Evolutionary conservation across 192 early-diverging fungal genomes (phyloP).

Genomic region (Dimargaris verticillata): DNA sequence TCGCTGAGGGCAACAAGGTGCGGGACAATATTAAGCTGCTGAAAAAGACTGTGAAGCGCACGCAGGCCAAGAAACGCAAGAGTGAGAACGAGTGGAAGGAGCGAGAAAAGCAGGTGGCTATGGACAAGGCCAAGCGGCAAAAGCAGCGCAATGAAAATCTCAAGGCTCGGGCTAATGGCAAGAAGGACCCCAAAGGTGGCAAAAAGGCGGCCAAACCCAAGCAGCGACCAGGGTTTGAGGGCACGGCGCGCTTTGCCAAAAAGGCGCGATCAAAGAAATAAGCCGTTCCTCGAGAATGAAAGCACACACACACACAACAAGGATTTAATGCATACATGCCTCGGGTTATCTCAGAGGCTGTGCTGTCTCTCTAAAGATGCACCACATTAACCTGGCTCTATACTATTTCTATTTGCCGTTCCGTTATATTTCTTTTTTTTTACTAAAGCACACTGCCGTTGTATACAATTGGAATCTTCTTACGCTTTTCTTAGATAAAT

Average conservation of each 20-base stretch:
- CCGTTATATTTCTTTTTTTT: too few species aligned
- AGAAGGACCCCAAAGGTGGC: constrained; percentile 53
- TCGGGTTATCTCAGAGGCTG: too few species aligned
- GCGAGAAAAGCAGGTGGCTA: constrained; percentile 44
- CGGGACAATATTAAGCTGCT: constrained; percentile 81
- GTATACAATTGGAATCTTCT: too few species aligned
- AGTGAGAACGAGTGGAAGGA: constrained; percentile 69
- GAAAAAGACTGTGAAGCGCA: constrained; percentile 80
- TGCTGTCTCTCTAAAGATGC: too few species aligned
- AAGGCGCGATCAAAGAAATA: too few species aligned
- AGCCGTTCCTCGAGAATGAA: too few species aligned
- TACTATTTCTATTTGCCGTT: too few species aligned
- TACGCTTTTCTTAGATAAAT: too few species aligned
- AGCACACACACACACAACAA: too few species aligned
- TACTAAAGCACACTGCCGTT: too few species aligned
- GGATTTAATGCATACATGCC: too few species aligned
- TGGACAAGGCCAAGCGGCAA: constrained; percentile 43
- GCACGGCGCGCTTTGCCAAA: not conserved
- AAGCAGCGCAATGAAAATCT: constrained; percentile 78
- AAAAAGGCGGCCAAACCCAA: constrained; percentile 12
- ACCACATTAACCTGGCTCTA: too few species aligned
- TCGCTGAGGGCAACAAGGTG: constrained; percentile 79
- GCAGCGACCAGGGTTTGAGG: constrained; percentile 2
- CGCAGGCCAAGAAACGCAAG: constrained; percentile 70
- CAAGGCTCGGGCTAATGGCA: constrained; percentile 56